Base-by-base conservation (phyloP, 1,139 yeast genomes). In the Hansenula sp. region DNA sequence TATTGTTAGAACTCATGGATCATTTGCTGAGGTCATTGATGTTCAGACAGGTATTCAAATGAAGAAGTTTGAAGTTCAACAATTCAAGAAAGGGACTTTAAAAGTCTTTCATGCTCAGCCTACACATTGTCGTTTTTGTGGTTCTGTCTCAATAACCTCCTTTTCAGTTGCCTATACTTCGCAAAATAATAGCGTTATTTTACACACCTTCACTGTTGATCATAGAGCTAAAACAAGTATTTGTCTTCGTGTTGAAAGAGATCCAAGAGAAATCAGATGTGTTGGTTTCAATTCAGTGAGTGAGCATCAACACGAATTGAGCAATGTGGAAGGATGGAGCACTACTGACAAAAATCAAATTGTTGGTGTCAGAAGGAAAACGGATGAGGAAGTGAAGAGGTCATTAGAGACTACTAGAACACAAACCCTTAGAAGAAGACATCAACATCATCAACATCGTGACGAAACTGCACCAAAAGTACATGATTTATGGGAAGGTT, bases 171-270 rank as follows among this genome's bases (percentile, higher is more conserved):
- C 82, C 1, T 88, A 86, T 59, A 81, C 82, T 33, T 61, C 62
- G 20, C 81, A 76, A 42, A 66, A 73, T 1, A 73, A 73, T 9
- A 74, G 78, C 1, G 66, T 87, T 37, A 79, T 83, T 8, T 67
- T 85, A 60, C 96, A 87, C 53, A 82, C 94, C 0, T 79, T 79
- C 54, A 75, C 75, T 38, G 77, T 82, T 38, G 87, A 82, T 44
- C 84, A 83, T 55, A 71, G 82, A 44, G 88, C 95, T 5, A 84
- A 85, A 53, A 83, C 78, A 46, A 82, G 78, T 52, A 88, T 88
- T 36, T 88, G 96, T 61, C 64, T 87, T 41, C 77, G 96, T 62
- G 95, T 85, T 29, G 96, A 88, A 62, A 82, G 96, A 73, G 96
- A 88, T 62, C 88, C 92, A 1, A 73, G 95, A 55, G 96, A 88